phyloP scores from a whole-genome alignment of 2,329 filamentous ascomycete species.

The Ceratocystis cacaofunesta region DNA sequence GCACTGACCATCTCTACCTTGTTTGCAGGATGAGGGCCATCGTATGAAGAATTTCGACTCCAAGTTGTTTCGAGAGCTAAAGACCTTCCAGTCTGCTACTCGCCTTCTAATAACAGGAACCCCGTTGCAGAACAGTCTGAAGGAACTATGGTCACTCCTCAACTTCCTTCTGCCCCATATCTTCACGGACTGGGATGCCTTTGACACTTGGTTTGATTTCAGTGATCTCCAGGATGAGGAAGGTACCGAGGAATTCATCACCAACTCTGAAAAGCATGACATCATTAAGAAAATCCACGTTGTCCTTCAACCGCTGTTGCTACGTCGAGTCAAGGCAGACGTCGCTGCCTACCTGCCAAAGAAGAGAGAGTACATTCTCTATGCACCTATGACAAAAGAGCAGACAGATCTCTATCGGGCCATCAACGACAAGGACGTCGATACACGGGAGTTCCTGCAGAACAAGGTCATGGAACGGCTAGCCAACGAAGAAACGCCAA shows the following conservation, averaged over 20 bases:
- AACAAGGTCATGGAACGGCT: slow-evolving; percentile 58
- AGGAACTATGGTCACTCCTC: slow-evolving; percentile 85
- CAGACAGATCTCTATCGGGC: slow-evolving; percentile 79
- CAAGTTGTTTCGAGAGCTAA: slow-evolving; percentile 73
- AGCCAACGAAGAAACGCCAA: slow-evolving; percentile 22
- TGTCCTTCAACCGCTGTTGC: slow-evolving; percentile 77
- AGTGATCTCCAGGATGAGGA: slow-evolving; percentile 76
- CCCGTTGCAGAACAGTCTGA: slow-evolving; percentile 86
- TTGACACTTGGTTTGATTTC: slow-evolving; percentile 95
- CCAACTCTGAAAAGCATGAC: slow-evolving; percentile 49
- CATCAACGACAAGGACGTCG: slow-evolving; percentile 40
- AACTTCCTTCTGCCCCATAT: slow-evolving; percentile 88
- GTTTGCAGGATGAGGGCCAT: slow-evolving; percentile 73
- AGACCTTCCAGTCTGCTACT: slow-evolving; percentile 80
- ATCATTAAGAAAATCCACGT: slow-evolving; percentile 65
- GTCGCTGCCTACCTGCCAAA: slow-evolving; percentile 85
- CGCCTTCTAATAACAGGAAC: slow-evolving; percentile 88
- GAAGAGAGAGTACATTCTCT: slow-evolving; percentile 92
- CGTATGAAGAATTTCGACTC: slow-evolving; percentile 95
- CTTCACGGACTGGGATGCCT: slow-evolving; percentile 84
- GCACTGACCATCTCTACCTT: neutral
- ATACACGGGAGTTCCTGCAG: slow-evolving; percentile 64
- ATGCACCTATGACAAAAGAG: slow-evolving; percentile 77
- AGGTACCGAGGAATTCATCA: slow-evolving; percentile 62
- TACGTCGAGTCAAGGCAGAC: slow-evolving; percentile 82